Evolutionary conservation across 345 rosid species (phyloP), one percentile per base, ranked within the genome.

Genomic region (Aquilaria malaccensis): DNA sequence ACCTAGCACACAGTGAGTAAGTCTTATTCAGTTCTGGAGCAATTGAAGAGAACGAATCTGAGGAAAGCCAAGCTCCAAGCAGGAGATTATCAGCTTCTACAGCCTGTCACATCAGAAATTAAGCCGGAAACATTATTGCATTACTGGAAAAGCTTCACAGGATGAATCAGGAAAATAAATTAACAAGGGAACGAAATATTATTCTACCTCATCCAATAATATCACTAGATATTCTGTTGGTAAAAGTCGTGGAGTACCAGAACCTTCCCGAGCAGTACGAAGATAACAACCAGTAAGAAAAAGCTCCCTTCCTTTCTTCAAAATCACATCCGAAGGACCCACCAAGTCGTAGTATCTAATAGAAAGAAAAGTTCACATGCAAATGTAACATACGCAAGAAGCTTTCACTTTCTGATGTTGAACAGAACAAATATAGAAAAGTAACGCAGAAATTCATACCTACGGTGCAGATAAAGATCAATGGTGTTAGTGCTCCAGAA

Each of bases 401-500:
- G 33, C 58, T 9, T 30, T 55, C 13, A 13, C n/a, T 9, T 30
- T 55, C 37, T 10, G 13, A 55, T 31, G 30, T 30, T 30, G 33
- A 37, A 30, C 11, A 30, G 11, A 9, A 3, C 2, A 30, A 22
- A 55, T 33, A 11, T 2, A 7, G 33, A 11, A 7, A 55, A 30
- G 41, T 10, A 54, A 54, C 43, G 15, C 49, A 29, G 33, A 56
- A 22, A 7, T 11, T n/a, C 58, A 48, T 77, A 87, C 97, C 95
- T 80, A 67, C 91, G 87, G 60, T 94, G 99, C 50, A 94, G 83
- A 77, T 84, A 94, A 72, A 88, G 86, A 67, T 91, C 96, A 59
- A 94, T 86, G 55, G 96, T 88, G 57, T 82, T 86, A 60, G 97
- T 90, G 76, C 99, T 94, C 99, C 97, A 91, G 70, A 81, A 82